Base-by-base conservation (phyloP, 1,284 basidiomycete species). In the Apiotrichum gracile region DNA sequence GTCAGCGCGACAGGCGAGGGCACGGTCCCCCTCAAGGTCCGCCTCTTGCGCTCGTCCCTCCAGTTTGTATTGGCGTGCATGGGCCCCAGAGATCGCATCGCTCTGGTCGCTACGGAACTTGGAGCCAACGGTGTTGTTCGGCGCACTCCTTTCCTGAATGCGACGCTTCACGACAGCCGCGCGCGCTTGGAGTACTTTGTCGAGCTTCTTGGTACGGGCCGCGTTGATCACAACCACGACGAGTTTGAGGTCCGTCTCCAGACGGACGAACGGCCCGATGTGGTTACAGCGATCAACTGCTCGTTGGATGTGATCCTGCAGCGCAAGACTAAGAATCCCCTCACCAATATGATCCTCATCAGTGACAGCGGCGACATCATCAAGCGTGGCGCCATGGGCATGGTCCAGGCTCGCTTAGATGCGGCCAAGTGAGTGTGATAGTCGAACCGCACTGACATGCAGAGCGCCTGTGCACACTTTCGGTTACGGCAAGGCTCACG, bases 311-410 rank as follows among this genome's bases (percentile, higher is more conserved):
- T 93, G 26, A 86, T 97, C 17, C 77, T 98, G 26, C 92, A 96
- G 70, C 86, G 94, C 55, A 96, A 94, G 78, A 78, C 84, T 35
- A 87, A 89, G 63, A 97, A 96, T 70, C 84, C 91, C 0, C 76
- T 93, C 16, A 86, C 89, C 0, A 91, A 91, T 19, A 88, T 98
- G 84, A 77, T 97, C 42, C 81, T 98, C 22, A 85, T 97, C 62
- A 91, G 89, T 72, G 94, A 98, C 68, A 86, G 89, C 1, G 79
- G 86, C 6, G 92, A 97, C 66, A 86, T 83, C 59, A 90, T 92
- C 13, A 84, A 89, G 46, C 85, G 91, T n/a, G 88, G 90, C n/a
- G 91, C 97, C 75, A 97, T 98, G 91, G 92, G 97, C 67, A 82
- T 98, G 19, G 91, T 97, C 27, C 85, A 96, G 56, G 92, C 93